phyloP scores from a whole-genome alignment of 1,139 yeast genomes.

The Sugiyamaella neomexicana region DNA sequence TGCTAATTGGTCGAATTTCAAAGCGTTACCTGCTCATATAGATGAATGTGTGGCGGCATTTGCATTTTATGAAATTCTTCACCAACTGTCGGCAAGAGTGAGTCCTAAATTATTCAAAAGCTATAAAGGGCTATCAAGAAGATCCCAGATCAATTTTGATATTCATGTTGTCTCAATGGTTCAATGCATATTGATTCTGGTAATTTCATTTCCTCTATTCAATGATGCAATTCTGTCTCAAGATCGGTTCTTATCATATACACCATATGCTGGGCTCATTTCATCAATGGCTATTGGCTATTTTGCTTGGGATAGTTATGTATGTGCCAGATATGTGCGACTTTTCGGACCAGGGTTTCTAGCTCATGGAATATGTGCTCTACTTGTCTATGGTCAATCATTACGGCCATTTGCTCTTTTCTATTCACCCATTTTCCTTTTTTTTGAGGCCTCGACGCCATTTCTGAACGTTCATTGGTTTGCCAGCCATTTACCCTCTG shows the following conservation, averaged over 20 bases:
- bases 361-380: slow-evolving; percentile 81
- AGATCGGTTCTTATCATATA: slow-evolving; percentile 56
- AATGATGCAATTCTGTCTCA: slow-evolving; percentile 55
- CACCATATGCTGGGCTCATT: slow-evolving; percentile 74
- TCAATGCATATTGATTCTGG: slow-evolving; percentile 64
- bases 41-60: slow-evolving; percentile 55
- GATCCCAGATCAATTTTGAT: slow-evolving; percentile 69
- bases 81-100: slow-evolving; percentile 46
- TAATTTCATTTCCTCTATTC: slow-evolving; percentile 59
- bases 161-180: slow-evolving; percentile 88
- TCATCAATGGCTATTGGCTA: slow-evolving; percentile 76
- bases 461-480: slow-evolving; percentile 92
- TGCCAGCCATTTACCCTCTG: slow-evolving; percentile 68
- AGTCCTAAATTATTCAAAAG: slow-evolving; percentile 50
- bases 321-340: slow-evolving; percentile 59
- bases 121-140: slow-evolving; percentile 50
- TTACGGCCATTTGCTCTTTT: slow-evolving; percentile 75
- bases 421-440: slow-evolving; percentile 78
- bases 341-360: slow-evolving; percentile 82
- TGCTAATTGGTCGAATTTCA: slow-evolving; percentile 29
- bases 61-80: slow-evolving; percentile 48
- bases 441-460: slow-evolving; percentile 92
- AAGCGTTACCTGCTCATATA: slow-evolving; percentile 45
- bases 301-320: slow-evolving; percentile 84
- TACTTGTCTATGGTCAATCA: slow-evolving; percentile 66